phyloP scores from a whole-genome alignment of 1,284 basidiomycete species.

The Ceratobasidium theobromae region DNA sequence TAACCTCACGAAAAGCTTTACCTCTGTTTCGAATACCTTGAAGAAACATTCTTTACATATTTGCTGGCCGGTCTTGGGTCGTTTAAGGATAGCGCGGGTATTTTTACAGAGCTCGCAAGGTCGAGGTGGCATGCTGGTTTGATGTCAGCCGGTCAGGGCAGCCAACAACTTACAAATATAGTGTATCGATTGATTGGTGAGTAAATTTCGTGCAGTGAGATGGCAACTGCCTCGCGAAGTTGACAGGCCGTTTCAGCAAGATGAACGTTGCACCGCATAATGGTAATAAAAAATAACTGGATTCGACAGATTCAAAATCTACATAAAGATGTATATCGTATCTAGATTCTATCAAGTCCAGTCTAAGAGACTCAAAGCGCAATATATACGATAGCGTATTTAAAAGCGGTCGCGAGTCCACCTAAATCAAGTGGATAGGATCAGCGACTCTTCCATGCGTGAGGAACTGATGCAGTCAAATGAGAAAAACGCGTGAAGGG shows the following conservation, averaged over 20 bases:
- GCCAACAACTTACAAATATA: no score
- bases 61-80: constrained; percentile 96
- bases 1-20: not conserved
- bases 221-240: not conserved
- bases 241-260: not conserved
- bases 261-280: not conserved
- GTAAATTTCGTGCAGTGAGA: not conserved
- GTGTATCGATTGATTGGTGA: no score
- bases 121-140: constrained; percentile 61
- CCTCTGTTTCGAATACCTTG: constrained; percentile 94
- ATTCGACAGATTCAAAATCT: not conserved
- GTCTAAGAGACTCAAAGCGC: constrained; percentile 11
- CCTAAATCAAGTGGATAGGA: constrained; percentile 24
- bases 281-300: constrained; percentile 13
- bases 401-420: constrained; percentile 24
- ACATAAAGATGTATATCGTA: not conserved
- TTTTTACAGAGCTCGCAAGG: constrained; percentile 74
- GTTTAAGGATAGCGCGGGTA: constrained; percentile 83
- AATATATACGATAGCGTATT: not conserved
- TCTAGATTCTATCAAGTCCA: constrained; percentile 18
- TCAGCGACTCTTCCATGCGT: constrained; percentile 29
- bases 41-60: constrained; percentile 97
- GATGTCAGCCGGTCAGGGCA: no score
- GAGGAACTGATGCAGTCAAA: not conserved
- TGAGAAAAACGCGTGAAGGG: not conserved